Conservation (phyloP, 106 monocot species). For the Dendrobium officinale region DNA sequence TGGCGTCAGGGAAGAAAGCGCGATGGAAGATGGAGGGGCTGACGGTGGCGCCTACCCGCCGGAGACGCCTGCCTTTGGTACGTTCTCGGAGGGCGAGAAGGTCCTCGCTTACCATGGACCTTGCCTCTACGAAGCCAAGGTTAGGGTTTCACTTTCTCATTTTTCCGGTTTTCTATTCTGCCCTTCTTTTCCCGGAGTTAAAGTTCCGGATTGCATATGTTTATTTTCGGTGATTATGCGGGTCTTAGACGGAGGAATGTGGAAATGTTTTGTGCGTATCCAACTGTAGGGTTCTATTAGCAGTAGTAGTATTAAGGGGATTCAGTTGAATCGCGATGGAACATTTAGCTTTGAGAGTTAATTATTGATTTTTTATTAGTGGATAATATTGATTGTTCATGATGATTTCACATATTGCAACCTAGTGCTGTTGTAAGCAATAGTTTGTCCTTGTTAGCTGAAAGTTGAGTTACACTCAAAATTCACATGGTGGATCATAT, state of each 20-base stretch:
- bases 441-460: neutral
- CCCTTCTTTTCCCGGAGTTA: neutral
- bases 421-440: neutral
- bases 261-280: neutral
- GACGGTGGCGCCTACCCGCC: slow-evolving; percentile 13
- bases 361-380: neutral
- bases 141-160: slow-evolving; percentile 17
- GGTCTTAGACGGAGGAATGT: neutral
- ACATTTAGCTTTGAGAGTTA: neutral
- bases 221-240: neutral
- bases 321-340: neutral
- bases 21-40: slow-evolving; percentile 23
- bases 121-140: slow-evolving; percentile 94
- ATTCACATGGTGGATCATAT: too few relatives aligned
- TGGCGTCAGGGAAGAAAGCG: slow-evolving; percentile 24
- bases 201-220: neutral
- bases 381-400: neutral
- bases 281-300: neutral
- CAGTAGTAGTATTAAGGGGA: neutral
- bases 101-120: slow-evolving; percentile 94
- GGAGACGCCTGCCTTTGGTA: slow-evolving; percentile 13
- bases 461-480: too few relatives aligned
- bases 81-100: slow-evolving; percentile 80
- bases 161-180: neutral
- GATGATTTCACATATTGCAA: neutral